Conservation (phyloP, 805 yeast species). For the Suhomyces sp. region DNA sequence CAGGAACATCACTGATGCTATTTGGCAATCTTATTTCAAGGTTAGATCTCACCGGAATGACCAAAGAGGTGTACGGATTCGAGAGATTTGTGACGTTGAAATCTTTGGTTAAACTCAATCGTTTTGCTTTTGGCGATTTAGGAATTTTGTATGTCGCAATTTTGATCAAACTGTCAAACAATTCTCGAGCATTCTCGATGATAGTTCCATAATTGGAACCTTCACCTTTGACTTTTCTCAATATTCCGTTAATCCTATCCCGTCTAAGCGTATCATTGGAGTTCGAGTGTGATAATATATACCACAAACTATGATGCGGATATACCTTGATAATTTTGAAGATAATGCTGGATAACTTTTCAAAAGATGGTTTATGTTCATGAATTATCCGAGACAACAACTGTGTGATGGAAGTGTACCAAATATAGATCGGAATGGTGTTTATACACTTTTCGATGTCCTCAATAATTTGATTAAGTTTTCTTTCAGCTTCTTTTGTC, state of each 20-base stretch:
- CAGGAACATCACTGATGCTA: constrained; percentile 12
- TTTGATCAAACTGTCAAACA: constrained; percentile 42
- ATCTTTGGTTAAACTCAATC: constrained; percentile 39
- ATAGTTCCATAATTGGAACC: constrained; percentile 12
- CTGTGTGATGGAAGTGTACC: constrained; percentile 88
- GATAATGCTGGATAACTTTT: constrained; percentile 56
- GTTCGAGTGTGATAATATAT: constrained; percentile 64
- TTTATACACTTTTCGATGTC: constrained; percentile 44
- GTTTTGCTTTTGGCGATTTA: constrained; percentile 30
- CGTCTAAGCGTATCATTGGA: constrained; percentile 43
- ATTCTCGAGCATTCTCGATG: constrained; percentile 26
- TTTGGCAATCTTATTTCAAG: constrained; percentile 65
- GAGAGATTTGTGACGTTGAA: constrained; percentile 32
- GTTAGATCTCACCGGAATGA: constrained; percentile 71
- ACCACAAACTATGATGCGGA: constrained; percentile 87
- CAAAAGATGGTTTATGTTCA: constrained; percentile 52
- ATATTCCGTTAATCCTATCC: constrained; percentile 24
- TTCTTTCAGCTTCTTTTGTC: constrained; percentile 29
- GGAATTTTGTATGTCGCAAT: constrained; percentile 41
- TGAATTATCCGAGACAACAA: constrained; percentile 76
- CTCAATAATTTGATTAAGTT: constrained; percentile 46
- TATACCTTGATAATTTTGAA: constrained; percentile 56
- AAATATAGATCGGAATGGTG: constrained; percentile 49
- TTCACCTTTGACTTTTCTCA: constrained; percentile 14
- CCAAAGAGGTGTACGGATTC: constrained; percentile 44